Base-by-base conservation (phyloP, 495 filamentous ascomycete genomes). In the Elaphomyces granulatus region DNA sequence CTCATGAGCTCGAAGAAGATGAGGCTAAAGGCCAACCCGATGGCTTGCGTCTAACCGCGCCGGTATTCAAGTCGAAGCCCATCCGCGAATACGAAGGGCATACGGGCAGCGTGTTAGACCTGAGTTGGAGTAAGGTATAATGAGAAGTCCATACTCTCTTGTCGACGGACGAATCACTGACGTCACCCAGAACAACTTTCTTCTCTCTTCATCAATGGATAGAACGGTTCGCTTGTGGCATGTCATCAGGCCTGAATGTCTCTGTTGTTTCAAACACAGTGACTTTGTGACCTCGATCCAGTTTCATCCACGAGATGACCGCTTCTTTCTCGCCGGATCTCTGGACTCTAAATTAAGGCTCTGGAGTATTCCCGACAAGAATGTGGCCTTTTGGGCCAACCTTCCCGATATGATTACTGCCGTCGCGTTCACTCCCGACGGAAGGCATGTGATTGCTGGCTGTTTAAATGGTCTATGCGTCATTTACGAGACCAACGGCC, bases 361-460 rank as follows among this genome's bases (percentile, higher is more conserved):
- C 8, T 99, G 90, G 90, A 94, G 85, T 45, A 99, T 99, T 40
- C 90, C 90, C 0, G 90, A 99, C 52, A 95, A 95, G 56, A 79
- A 73, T 34, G 85, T 99, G 14, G 88, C 88, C 0, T 99, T 77
- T 56, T 83, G 81, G 58, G 83, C 68, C 17, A 77, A 82, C 37
- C 62, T 88, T 2, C 81, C 84, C 0, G 90, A 95, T 46, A 77
- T 93, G 51, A 82, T 96, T 36, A 99, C 90, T 0, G 83, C 92
- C 1, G 88, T 96, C 2, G 78, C 80, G 1, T 99, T 99, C 51
- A 81, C 87, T 0, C 90, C 90, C 0, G 88, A 96, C 56, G 90
- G 90, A 6, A 82, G 80, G 49, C 80, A 80, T 33, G 79, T 84
- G 8, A 92, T 99, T 47, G 88, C 87, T 1, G 90, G 90, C 9